These are phyloP conservation scores for Suillus americanus DNA, from an alignment of 768 basidiomycete species.

Conservation along the genomic window DNA sequence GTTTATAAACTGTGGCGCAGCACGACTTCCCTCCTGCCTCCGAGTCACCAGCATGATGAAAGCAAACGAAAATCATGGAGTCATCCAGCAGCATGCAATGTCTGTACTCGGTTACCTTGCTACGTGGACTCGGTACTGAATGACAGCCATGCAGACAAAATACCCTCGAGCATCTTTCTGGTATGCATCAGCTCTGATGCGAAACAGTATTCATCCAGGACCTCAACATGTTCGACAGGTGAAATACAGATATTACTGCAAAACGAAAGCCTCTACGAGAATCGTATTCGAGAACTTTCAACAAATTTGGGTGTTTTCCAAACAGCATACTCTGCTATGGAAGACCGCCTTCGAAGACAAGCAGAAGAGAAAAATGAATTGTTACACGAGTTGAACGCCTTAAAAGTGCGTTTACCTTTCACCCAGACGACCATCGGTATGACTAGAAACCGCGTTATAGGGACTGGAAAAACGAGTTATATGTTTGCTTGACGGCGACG, in stretches of 20 bases:
- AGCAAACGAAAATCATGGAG: slow-evolving; percentile 1
- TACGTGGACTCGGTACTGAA: neutral
- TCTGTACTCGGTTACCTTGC: neutral
- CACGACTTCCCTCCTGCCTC: neutral
- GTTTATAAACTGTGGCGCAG: slow-evolving; percentile 4
- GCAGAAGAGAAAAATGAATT: slow-evolving; percentile 13
- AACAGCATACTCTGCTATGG: slow-evolving; percentile 24
- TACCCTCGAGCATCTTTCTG: slow-evolving; percentile 4
- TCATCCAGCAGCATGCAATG: neutral
- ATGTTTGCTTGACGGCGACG: slow-evolving; percentile 64
- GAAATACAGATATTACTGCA: slow-evolving; percentile 28
- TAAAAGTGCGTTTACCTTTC: slow-evolving; percentile 22
- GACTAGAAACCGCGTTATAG: slow-evolving; percentile 12
- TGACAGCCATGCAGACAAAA: neutral
- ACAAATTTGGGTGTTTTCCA: slow-evolving; percentile 26
- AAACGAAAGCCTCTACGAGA: slow-evolving; percentile 22
- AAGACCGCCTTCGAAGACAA: slow-evolving; percentile 21
- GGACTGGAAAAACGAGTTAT: slow-evolving; percentile 37
- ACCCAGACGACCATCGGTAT: neutral
- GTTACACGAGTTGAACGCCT: slow-evolving; percentile 24
- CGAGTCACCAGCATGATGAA: neutral
- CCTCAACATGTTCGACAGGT: slow-evolving; percentile 15
- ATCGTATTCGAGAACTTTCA: slow-evolving; percentile 22
- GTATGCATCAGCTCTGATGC: slow-evolving; percentile 3
- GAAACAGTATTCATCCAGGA: neutral